A percentile compares a stretch with the other conserved stretches of the same genome.
phyloP scores from a whole-genome alignment of 176 grass and related monocot genomes.

The Phyllostachys edulis region DNA sequence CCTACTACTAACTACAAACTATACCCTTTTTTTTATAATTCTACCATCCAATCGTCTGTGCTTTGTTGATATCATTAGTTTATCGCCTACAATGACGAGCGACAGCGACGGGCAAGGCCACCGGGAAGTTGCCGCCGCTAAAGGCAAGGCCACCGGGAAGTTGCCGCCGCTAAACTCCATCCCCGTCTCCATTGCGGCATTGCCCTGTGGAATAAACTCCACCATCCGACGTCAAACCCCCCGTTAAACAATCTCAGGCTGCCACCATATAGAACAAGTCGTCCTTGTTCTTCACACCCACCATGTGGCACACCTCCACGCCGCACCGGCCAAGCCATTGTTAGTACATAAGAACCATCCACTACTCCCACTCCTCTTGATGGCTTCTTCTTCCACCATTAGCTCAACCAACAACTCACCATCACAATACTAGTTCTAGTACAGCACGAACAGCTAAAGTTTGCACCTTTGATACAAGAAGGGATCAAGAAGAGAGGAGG shows the following conservation, averaged over 20 bases:
- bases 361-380: slow-evolving; percentile 34
- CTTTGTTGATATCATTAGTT: slow-evolving; percentile 43
- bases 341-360: slow-evolving; percentile 16
- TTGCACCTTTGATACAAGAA: not conserved
- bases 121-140: slow-evolving; percentile 46
- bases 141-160: slow-evolving; percentile 31
- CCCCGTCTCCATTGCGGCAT: slow-evolving; percentile 22
- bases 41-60: slow-evolving; percentile 25
- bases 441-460: not conserved
- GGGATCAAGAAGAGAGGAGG: not conserved
- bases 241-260: slow-evolving; percentile 27
- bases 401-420: slow-evolving; percentile 14
- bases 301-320: slow-evolving; percentile 55
- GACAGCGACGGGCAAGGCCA: slow-evolving; percentile 26
- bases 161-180: slow-evolving; percentile 37
- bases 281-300: slow-evolving; percentile 68
- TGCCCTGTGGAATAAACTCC: slow-evolving; percentile 26
- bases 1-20: not conserved
- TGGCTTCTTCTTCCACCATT: slow-evolving; percentile 33
- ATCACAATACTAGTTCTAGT: not conserved
- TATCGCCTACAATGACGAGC: slow-evolving; percentile 32
- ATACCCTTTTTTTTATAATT: not conserved
- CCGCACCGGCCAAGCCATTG: slow-evolving; percentile 46
- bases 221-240: slow-evolving; percentile 4
- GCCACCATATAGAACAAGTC: slow-evolving; percentile 58